Base-by-base conservation (phyloP, 2,329 filamentous ascomycete species). In the Phyllosticta citriasiana region DNA sequence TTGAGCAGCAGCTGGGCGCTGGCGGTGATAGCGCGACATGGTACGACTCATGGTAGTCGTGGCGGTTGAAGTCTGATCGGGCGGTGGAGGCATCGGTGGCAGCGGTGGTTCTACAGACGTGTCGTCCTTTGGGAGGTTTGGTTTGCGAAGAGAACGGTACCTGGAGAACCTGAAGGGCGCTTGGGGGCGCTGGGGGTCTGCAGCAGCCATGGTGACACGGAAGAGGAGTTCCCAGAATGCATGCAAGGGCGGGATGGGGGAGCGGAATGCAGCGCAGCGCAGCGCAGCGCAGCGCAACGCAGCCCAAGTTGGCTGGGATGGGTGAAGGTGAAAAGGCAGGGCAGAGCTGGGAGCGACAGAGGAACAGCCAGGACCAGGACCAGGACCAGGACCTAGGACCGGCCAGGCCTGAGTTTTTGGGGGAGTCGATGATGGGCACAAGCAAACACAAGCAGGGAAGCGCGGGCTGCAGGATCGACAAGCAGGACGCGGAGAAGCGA, bases 91-190 rank as follows among this genome's bases (percentile, higher is more conserved):
- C 10, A 62, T 40, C 19, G 67, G 66, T 35, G 69, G 67, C 40
- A 68, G 57, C 2, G 67, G 61, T 55, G 71, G 70, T 57, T 70
- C 63, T 2, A 66, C 62, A 16, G 33, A 40, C 33, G 33, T 40
- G 33, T 40, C 33, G 10, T 40, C 27, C 27, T 30, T 30, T 26
- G 71, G 71, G 22, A 64, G 64, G 59, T 75, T 72, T 24, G 74
- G 74, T 64, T 77, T 77, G 62, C 83, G 74, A 60, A 84, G 81
- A 30, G 81, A 83, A 65, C 82, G 77, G 71, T 86, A 86, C 52
- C 83, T 78, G 60, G 82, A 81, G 68, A 82, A 79, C 67, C 82
- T 84, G 58, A 71, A 69, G 30, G 64, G 6, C 40, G 63, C 55
- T 65, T 63, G 65, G 66, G 62, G 55, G 69, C 67, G 68, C 63